Percentiles rank a stretch among this genome's conserved stretches.
phyloP scores from a whole-genome alignment of 2,329 filamentous ascomycete genomes.

The Calonectria hongkongensis region DNA sequence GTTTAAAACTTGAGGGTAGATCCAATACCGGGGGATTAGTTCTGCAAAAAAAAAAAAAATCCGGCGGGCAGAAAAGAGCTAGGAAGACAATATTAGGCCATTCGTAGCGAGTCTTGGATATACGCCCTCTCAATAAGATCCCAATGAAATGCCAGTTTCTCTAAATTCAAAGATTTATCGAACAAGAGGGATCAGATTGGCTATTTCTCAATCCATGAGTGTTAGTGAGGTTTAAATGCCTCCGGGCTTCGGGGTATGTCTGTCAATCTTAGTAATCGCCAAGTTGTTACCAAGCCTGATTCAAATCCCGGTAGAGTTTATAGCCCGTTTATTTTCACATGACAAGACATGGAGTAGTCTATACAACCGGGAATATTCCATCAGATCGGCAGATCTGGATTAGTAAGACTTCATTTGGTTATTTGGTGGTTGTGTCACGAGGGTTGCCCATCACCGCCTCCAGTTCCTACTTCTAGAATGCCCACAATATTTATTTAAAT shows the following conservation, averaged over 20 bases:
- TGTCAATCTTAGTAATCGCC: slow-evolving; percentile 82
- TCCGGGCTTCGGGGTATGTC: slow-evolving; percentile 82
- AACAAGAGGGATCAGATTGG: slow-evolving; percentile 73
- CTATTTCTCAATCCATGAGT: slow-evolving; percentile 92
- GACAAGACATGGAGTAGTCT: slow-evolving; percentile 49
- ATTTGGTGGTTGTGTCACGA: slow-evolving; percentile 86
- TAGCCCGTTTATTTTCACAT: slow-evolving; percentile 85
- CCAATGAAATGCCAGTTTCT: too few species aligned
- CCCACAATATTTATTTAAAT: slow-evolving; percentile 73
- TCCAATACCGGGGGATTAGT: slow-evolving; percentile 81
- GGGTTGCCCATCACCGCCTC: slow-evolving; percentile 92
- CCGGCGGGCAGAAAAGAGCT: slow-evolving; percentile 62
- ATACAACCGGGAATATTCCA: slow-evolving; percentile 70
- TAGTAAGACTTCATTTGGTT: slow-evolving; percentile 81
- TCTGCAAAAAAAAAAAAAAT: slow-evolving; percentile 76
- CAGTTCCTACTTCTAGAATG: slow-evolving; percentile 93
- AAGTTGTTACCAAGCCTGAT: slow-evolving; percentile 92
- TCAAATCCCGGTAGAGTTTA: slow-evolving; percentile 90
- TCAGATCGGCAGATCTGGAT: slow-evolving; percentile 71
- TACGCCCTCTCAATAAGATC: slow-evolving; percentile 85
- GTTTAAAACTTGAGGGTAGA: slow-evolving; percentile 90
- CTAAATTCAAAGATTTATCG: background rate
- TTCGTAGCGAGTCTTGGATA: slow-evolving; percentile 90
- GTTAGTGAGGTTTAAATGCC: slow-evolving; percentile 78
- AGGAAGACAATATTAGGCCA: slow-evolving; percentile 87